A percentile compares a stretch with the other conserved stretches of the same genome.
These are phyloP conservation scores for Scleroderma bovista DNA, from an alignment of 768 basidiomycete species.

Conservation along the genomic window DNA sequence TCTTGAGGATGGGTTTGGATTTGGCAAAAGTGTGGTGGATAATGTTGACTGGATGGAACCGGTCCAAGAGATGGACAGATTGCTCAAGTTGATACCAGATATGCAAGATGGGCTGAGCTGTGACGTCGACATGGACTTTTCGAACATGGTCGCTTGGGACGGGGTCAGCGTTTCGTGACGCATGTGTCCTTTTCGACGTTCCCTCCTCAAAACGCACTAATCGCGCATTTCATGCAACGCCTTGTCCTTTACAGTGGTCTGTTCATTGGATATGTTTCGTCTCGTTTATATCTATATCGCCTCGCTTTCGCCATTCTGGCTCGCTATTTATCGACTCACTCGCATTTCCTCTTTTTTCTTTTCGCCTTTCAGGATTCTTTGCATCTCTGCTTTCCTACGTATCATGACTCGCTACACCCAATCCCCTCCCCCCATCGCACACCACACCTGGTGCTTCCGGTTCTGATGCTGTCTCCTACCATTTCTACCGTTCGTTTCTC, in stretches of 20 bases:
- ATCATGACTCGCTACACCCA: neutral
- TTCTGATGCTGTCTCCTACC: conserved; percentile 28
- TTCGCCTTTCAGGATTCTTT: too few species aligned
- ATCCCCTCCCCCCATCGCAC: conserved; percentile 5
- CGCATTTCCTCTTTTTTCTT: conserved; percentile 7
- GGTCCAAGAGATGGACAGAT: conserved; percentile 49
- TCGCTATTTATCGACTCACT: conserved; percentile 2
- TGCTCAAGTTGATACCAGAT: conserved; percentile 48
- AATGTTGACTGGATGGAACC: conserved; percentile 24
- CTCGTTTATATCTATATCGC: too few species aligned
- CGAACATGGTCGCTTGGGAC: conserved; percentile 23
- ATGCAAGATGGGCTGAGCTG: conserved; percentile 16
- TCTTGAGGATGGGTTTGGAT: conserved; percentile 9
- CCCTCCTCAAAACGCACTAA: neutral
- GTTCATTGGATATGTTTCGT: too few species aligned
- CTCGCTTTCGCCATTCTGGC: conserved; percentile 4
- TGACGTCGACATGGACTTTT: conserved; percentile 24
- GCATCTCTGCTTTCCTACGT: too few species aligned
- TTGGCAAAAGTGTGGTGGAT: conserved; percentile 15
- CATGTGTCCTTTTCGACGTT: neutral
- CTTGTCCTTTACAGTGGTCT: neutral
- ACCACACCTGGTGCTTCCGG: conserved; percentile 23
- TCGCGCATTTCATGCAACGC: neutral
- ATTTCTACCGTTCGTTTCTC: conserved; percentile 34
- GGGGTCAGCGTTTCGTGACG: conserved; percentile 23